phyloP scores from a whole-genome alignment of 164 flowering plant genomes.

The Annona squamosa region DNA sequence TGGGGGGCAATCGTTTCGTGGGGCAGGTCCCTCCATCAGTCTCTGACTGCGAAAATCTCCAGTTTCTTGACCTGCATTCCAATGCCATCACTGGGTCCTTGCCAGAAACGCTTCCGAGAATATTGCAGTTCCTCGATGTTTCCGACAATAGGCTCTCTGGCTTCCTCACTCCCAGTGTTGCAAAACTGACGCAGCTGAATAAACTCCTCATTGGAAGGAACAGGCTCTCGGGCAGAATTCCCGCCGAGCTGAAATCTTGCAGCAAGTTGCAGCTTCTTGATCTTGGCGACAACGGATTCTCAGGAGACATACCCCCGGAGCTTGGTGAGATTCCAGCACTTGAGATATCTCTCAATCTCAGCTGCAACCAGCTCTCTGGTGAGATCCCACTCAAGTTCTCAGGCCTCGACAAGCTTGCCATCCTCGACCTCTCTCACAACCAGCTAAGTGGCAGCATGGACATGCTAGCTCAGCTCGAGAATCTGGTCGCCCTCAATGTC shows the following conservation, averaged over 20 bases:
- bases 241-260: slow-evolving; percentile 63
- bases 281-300: slow-evolving; percentile 59
- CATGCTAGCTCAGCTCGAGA: slow-evolving; percentile 53
- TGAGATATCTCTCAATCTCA: slow-evolving; percentile 78
- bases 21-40: slow-evolving; percentile 67
- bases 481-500: slow-evolving; percentile 75
- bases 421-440: slow-evolving; percentile 84
- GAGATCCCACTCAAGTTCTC: slow-evolving; percentile 55
- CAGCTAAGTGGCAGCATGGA: slow-evolving; percentile 51
- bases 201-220: slow-evolving; percentile 63
- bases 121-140: slow-evolving; percentile 62
- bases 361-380: slow-evolving; percentile 71
- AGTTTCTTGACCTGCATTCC: slow-evolving; percentile 76
- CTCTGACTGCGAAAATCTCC: slow-evolving; percentile 51
- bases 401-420: slow-evolving; percentile 56
- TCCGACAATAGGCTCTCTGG: slow-evolving; percentile 77
- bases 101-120: slow-evolving; percentile 51
- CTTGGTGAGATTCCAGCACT: slow-evolving; percentile 62
- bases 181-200: slow-evolving; percentile 49
- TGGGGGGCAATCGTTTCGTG: slow-evolving; percentile 54
- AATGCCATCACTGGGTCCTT: slow-evolving; percentile 60
- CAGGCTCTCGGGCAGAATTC: slow-evolving; percentile 61
- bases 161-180: slow-evolving; percentile 36
- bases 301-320: slow-evolving; percentile 69
- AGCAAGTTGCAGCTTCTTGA: slow-evolving; percentile 59